These are phyloP conservation scores for Irpex lacteus DNA, from an alignment of 1,284 basidiomycete species.

Conservation along the genomic window DNA sequence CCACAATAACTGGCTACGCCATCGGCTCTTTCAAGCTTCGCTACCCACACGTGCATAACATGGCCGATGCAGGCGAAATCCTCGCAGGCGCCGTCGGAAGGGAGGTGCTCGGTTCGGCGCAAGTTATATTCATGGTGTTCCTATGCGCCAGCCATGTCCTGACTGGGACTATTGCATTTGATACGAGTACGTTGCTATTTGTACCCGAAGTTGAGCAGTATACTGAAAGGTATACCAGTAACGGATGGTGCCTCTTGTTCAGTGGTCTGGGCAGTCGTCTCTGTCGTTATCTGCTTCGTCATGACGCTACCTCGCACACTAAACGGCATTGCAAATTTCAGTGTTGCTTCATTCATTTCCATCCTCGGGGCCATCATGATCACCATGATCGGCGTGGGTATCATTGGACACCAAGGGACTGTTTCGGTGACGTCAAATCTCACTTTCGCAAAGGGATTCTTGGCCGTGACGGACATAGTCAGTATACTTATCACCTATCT, in stretches of 20 bases:
- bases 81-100: constrained; percentile 47
- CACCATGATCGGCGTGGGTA: constrained; percentile 51
- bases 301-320: constrained; percentile 30
- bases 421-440: constrained; percentile 38
- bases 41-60: constrained; percentile 33
- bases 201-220: no score
- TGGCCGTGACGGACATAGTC: constrained; percentile 54
- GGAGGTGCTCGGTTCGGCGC: constrained; percentile 46
- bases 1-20: constrained; percentile 28
- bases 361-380: constrained; percentile 40
- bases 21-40: constrained; percentile 30
- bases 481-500: constrained; percentile 11
- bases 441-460: constrained; percentile 46
- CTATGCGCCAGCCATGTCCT: constrained; percentile 31
- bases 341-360: constrained; percentile 30
- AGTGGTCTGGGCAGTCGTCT: constrained; percentile 28
- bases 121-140: constrained; percentile 49
- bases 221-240: constrained; percentile 12
- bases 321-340: constrained; percentile 29
- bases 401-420: constrained; percentile 40
- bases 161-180: constrained; percentile 32
- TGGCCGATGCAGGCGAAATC: constrained; percentile 50
- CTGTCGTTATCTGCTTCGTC: constrained; percentile 27
- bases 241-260: constrained; percentile 31
- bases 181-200: constrained; percentile 24